These are phyloP conservation scores for Talaromyces marneffei DNA, from an alignment of 2,329 filamentous ascomycete species.

Conservation along the genomic window DNA sequence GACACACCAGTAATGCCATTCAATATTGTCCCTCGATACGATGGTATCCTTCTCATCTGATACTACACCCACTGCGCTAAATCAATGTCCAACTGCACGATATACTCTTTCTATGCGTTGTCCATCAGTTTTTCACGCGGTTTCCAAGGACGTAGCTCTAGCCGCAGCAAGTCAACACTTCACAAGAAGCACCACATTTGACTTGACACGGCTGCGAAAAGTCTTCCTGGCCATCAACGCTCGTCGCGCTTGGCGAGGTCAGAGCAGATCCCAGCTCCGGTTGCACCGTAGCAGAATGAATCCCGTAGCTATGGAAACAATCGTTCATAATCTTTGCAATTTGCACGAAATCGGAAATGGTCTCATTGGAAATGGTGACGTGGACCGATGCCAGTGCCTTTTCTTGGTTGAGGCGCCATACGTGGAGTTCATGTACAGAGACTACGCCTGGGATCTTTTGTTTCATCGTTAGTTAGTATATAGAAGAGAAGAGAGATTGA, in stretches of 20 bases:
- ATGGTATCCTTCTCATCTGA: background rate
- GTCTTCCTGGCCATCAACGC: background rate
- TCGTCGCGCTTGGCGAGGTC: background rate
- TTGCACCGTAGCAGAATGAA: slow-evolving; percentile 67
- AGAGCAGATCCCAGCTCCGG: slow-evolving; percentile 48
- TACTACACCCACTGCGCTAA: too few relatives aligned
- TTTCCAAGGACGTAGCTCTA: background rate
- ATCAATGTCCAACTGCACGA: background rate
- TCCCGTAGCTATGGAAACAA: slow-evolving; percentile 67
- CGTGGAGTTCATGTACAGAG: slow-evolving; percentile 67
- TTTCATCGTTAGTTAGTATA: background rate
- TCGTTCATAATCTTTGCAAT: slow-evolving; percentile 59
- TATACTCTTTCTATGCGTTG: background rate
- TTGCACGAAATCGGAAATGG: slow-evolving; percentile 53
- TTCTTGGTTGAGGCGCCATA: slow-evolving; percentile 67
- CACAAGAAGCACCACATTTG: slow-evolving; percentile 7
- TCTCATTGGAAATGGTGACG: slow-evolving; percentile 51
- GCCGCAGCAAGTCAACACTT: slow-evolving; percentile 5
- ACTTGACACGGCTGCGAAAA: slow-evolving; percentile 1
- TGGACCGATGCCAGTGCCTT: slow-evolving; percentile 67
- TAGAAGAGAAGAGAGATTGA: slow-evolving; percentile 5
- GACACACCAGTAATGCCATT: background rate
- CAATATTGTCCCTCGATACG: background rate
- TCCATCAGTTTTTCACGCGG: too few relatives aligned
- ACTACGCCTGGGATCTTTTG: slow-evolving; percentile 49